Base-by-base conservation (phyloP, 352 stramenopile species). In the Phytopythium montanum region DNA sequence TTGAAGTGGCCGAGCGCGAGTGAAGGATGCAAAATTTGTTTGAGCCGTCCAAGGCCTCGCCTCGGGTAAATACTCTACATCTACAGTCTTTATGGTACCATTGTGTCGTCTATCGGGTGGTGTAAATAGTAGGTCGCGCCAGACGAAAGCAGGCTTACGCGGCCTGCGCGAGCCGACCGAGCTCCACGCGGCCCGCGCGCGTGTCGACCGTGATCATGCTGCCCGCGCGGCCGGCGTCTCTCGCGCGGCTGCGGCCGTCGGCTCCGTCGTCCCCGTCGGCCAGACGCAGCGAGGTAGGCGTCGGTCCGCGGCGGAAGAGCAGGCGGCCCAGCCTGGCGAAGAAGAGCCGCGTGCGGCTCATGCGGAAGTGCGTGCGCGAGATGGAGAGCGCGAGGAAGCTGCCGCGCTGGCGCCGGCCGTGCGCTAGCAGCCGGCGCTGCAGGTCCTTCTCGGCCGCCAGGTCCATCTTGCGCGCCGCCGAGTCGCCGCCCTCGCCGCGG, bases 341-440 rank as follows among this genome's bases (percentile, higher is more conserved):
- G 51, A 57, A 57, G 33, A 33, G 21, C 18, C 51, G 51, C 33
- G 51, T 57, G 51, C 51, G 51, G 51, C 49, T 33, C 49, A 55
- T 55, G 29, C 42, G 49, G 49, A 55, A 55, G 29, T 55, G 49
- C 49, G 49, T 26, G 49, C 49, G 49, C 49, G 49, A 55, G 19
- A 55, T 42, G 49, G 49, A 36, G 28, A 55, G 49, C 49, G 49
- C n/a, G 4, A 39, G 23, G 51, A 46, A 57, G 51, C 51, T 57
- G 51, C 51, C 34, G 51, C 51, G 51, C 31, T 45, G 25, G 33
- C 51, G 51, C 12, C 49, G 49, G 25, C 49, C 28, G 28, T 36
- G 33, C 51, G 55, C 52, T 25, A 39, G 41, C 42, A 65, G 52
- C 13, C 59, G 59, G 5, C 44, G 59, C 42, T 65, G 52, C 44